Base-by-base conservation (phyloP, 192 early-diverging fungal genomes). In the Diversispora eburnea region DNA sequence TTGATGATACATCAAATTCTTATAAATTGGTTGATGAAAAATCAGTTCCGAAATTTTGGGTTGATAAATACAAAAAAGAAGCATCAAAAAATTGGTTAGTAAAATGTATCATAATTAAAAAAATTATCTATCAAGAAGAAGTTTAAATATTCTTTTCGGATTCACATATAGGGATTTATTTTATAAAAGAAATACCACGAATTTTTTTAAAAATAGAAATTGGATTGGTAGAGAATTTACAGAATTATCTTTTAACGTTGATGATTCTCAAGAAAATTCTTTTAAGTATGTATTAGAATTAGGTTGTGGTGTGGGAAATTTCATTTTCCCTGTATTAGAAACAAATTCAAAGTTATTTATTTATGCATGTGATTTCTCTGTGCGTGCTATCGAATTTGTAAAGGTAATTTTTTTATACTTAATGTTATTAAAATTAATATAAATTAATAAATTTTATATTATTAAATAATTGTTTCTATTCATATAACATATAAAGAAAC, bases 281-380 rank as follows among this genome's bases (percentile, higher is more conserved):
- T 58, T 60, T 15, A 60, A 81, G 72, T 73, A 55, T 39, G 81
- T 82, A 20, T 80, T 94, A 8, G 98, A 99, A 81, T 90, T 97
- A 46, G 98, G 98, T 60, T 99, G 98, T 80, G 98, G 98, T 7
- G 96, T 95, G 0, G 97, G 96, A 64, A 97, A 94, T 82, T 96
- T 95, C 81, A 86, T 98, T 43, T 99, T 94, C 78, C 98, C 98
- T 5, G 80, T 95, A 3, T 74, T 99, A 51, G 88, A 89, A n/a
- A 86, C 88, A 78, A 92, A 93, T 80, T 83, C 87, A 0, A 79
- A 87, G 42, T 77, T 98, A 41, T 95, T 88, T 77, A 88, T 95
- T 49, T 95, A 96, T 78, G 95, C 94, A 8, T 94, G 93, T 78
- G 98, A 99, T 79, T 99, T 97, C 77, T 93, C 94, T 12, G 82